phyloP scores from a whole-genome alignment of 2,329 filamentous ascomycete species.

The Dactylellina parvicollis region DNA sequence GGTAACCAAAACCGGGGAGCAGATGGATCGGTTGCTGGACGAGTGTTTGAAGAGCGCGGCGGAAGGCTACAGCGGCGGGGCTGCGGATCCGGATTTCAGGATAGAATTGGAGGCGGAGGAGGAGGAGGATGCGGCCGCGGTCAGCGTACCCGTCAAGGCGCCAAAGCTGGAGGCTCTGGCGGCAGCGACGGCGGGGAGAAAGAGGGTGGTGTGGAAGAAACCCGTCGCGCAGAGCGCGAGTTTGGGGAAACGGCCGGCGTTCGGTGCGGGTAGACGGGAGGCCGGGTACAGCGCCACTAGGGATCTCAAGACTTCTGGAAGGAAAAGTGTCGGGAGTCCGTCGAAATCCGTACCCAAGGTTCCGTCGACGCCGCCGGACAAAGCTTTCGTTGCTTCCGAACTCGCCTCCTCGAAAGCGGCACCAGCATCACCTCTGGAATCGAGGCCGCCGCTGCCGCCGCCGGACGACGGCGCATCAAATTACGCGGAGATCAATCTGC shows the following conservation, averaged over 20 bases:
- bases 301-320: too few species aligned
- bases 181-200: too few species aligned
- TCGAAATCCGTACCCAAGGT: not conserved
- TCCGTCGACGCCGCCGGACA: not conserved
- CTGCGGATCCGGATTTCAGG: constrained; percentile 31
- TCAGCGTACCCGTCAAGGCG: constrained; percentile 13
- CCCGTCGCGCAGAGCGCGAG: not conserved
- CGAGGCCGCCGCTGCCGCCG: not conserved
- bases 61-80: not conserved
- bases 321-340: too few species aligned
- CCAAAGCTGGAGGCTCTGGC: constrained; percentile 1
- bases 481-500: constrained; percentile 38
- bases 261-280: not conserved
- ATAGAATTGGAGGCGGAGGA: constrained; percentile 42
- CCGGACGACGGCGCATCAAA: not conserved
- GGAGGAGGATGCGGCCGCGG: not conserved
- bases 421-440: not conserved
- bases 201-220: not conserved
- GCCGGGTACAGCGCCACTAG: not conserved
- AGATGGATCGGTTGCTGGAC: constrained; percentile 42
- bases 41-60: constrained; percentile 9
- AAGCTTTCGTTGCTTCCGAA: not conserved
- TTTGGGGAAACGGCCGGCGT: not conserved
- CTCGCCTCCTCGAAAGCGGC: not conserved
- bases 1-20: constrained; percentile 15